Conservation (phyloP, 106 monocot genomes). For the Triglochin maritima region DNA sequence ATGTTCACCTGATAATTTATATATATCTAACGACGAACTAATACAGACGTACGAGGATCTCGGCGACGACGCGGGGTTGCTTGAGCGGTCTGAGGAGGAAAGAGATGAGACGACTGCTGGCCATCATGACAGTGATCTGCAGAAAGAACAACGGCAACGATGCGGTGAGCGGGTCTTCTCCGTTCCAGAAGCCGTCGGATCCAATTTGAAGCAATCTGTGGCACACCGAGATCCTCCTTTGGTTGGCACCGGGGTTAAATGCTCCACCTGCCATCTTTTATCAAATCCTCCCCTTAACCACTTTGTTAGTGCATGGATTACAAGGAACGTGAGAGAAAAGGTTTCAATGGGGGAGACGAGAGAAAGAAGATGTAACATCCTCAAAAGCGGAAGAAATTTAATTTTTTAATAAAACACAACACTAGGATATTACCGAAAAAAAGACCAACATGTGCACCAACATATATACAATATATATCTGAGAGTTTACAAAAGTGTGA, state of each 20-base stretch:
- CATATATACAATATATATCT: too few relatives aligned
- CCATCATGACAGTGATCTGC: slow-evolving; percentile 36
- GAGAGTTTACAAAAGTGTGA: too few relatives aligned
- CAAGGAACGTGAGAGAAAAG: too few relatives aligned
- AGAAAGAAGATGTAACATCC: too few relatives aligned
- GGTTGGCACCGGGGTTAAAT: background rate
- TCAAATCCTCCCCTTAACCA: too few relatives aligned
- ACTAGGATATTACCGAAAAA: too few relatives aligned
- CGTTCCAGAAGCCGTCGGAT: slow-evolving; percentile 33
- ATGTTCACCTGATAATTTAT: background rate
- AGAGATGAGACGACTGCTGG: slow-evolving; percentile 34
- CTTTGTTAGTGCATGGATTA: too few relatives aligned
- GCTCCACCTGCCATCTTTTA: background rate
- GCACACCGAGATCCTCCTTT: slow-evolving; percentile 2
- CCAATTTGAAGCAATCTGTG: slow-evolving; percentile 20
- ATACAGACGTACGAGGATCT: slow-evolving; percentile 41
- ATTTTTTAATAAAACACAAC: too few relatives aligned
- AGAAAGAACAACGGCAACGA: slow-evolving; percentile 40
- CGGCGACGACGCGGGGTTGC: slow-evolving; percentile 53
- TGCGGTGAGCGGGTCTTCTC: slow-evolving; percentile 36
- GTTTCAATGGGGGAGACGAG: too few relatives aligned
- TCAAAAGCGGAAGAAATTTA: too few relatives aligned
- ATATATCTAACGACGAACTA: background rate
- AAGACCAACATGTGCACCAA: too few relatives aligned
- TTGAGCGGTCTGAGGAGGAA: slow-evolving; percentile 44